These are phyloP conservation scores for Cnidoscolus chayamansa DNA, from an alignment of 441 rosid genomes.

Conservation along the genomic window DNA sequence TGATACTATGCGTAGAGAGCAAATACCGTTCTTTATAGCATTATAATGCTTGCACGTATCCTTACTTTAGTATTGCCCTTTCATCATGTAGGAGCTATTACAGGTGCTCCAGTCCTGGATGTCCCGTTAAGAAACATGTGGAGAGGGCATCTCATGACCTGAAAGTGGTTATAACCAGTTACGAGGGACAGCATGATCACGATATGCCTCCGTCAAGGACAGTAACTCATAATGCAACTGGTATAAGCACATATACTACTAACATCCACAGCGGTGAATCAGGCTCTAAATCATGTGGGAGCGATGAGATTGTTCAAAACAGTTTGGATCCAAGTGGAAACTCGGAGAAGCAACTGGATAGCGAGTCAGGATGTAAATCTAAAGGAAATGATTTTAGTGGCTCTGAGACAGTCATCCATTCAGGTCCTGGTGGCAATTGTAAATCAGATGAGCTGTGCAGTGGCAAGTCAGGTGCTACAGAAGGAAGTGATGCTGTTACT, in stretches of 20 bases:
- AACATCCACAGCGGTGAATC: slow-evolving; percentile 29
- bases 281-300: slow-evolving; percentile 32
- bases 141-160: slow-evolving; percentile 85
- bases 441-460: slow-evolving; percentile 31
- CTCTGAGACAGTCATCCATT: slow-evolving; percentile 1
- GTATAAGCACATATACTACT: slow-evolving; percentile 29
- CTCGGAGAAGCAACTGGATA: slow-evolving; percentile 28
- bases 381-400: slow-evolving; percentile 21
- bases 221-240: slow-evolving; percentile 50
- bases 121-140: slow-evolving; percentile 87
- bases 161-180: slow-evolving; percentile 76
- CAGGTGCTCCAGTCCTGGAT: slow-evolving; percentile 84
- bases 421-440: slow-evolving; percentile 15
- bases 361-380: slow-evolving; percentile 22
- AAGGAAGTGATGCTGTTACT: slow-evolving; percentile 25
- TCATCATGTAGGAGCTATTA: slow-evolving; percentile 78
- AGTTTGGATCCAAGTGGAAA: slow-evolving; percentile 27
- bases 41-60: not conserved
- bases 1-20: not conserved
- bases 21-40: not conserved
- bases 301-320: slow-evolving; percentile 19
- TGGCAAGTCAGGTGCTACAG: slow-evolving; percentile 25
- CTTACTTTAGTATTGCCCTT: slow-evolving; percentile 16
- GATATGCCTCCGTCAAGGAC: slow-evolving; percentile 70
- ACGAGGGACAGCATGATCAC: slow-evolving; percentile 83